These are phyloP conservation scores for Ganoderma resinaceum DNA, from an alignment of 1,284 basidiomycete species.

Conservation along the genomic window DNA sequence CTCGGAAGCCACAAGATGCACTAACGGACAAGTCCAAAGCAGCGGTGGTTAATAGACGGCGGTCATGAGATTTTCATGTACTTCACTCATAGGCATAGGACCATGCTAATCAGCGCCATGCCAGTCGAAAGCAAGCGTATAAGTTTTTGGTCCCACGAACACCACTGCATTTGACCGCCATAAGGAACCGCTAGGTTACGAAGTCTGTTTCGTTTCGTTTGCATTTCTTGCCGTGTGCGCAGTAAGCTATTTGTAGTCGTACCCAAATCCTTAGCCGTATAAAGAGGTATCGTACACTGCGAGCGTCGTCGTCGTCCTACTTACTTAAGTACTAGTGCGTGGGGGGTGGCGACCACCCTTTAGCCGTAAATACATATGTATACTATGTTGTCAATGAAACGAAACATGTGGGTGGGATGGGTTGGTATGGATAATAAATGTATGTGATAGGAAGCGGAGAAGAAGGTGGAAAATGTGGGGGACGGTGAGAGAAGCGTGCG, in stretches of 20 bases:
- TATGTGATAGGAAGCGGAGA: not conserved
- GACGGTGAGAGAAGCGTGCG: slow-evolving; percentile 1
- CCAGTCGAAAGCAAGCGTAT: no score
- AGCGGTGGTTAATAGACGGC: not conserved
- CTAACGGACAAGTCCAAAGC: no score
- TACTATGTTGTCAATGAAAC: slow-evolving; percentile 9
- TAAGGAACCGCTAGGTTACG: not conserved
- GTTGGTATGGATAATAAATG: not conserved
- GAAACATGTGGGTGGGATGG: not conserved
- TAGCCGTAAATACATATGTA: slow-evolving; percentile 16
- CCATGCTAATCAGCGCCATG: no score
- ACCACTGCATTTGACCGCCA: not conserved
- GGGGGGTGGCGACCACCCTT: slow-evolving; percentile 9
- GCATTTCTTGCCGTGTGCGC: slow-evolving; percentile 10
- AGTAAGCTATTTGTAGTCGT: slow-evolving; percentile 18
- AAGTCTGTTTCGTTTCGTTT: not conserved
- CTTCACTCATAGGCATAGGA: not conserved
- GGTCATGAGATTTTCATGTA: no score
- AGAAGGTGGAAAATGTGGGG: not conserved
- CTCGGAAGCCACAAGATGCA: not conserved
- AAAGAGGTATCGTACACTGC: slow-evolving; percentile 18
- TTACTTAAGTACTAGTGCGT: slow-evolving; percentile 6
- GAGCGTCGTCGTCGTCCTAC: not conserved
- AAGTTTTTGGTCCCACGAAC: no score
- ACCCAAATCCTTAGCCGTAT: slow-evolving; percentile 8